A percentile compares a stretch with the other conserved stretches of the same genome.
phyloP scores from a whole-genome alignment of 108 stramenopile genomes.

The Skeletonema potamos region DNA sequence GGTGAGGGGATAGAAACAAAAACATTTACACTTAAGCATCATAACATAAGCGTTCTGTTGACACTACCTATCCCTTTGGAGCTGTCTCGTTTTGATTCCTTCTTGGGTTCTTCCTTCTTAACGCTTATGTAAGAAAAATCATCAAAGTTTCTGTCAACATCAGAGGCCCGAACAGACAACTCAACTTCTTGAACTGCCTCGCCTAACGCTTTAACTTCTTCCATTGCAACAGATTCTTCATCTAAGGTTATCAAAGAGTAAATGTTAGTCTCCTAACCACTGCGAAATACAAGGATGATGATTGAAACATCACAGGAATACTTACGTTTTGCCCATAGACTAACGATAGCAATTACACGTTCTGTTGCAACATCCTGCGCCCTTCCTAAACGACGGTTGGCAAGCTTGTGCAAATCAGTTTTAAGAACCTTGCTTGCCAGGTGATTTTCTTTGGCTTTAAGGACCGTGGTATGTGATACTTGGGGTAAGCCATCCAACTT shows the following conservation, averaged over 20 bases:
- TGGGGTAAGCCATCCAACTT: constrained; percentile 68
- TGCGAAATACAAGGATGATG: neutral
- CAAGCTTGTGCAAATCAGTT: constrained; percentile 67
- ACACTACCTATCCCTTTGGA: neutral
- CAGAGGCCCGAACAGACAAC: constrained; percentile 15
- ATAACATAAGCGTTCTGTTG: neutral
- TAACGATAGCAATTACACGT: constrained; percentile 69
- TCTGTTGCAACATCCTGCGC: constrained; percentile 77
- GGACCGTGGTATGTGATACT: constrained; percentile 84
- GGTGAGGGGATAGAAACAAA: too few species aligned
- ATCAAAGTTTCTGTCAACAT: constrained; percentile 13
- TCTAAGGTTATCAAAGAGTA: constrained; percentile 5
- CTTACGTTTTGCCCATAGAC: constrained; percentile 73
- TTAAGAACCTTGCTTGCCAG: constrained; percentile 78
- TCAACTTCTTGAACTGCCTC: constrained; percentile 46
- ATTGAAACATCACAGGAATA: neutral
- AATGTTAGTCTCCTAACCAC: neutral
- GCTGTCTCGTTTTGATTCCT: neutral
- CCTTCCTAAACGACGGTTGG: constrained; percentile 64
- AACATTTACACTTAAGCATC: neutral
- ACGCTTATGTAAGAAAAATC: neutral
- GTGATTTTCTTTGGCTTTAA: constrained; percentile 82
- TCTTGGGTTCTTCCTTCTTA: neutral
- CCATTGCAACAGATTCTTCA: constrained; percentile 48
- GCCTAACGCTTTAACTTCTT: constrained; percentile 47